Evolutionary conservation across 2,329 filamentous ascomycete species (phyloP), one percentile per base, ranked within the genome.

Genomic region (Fonsecaea erecta): DNA sequence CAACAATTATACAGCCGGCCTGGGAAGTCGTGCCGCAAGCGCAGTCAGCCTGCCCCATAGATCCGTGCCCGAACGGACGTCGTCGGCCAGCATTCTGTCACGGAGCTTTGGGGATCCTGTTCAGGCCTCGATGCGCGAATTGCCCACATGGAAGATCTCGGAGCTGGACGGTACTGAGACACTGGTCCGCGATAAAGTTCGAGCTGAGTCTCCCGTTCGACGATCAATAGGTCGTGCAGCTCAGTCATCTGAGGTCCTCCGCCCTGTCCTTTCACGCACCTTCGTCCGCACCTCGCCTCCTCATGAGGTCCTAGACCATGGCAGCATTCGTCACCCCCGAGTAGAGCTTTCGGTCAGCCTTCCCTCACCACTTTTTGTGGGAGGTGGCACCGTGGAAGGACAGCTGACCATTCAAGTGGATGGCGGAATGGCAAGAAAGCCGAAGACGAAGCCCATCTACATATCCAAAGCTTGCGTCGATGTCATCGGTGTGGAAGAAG

Each of bases 341-440:
- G 74, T 85, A 2, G 76, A 79, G 40, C 74, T 84, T 7, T 82
- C 81, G 16, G 70, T 85, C n/a, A 81, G 82, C 56, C 74, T 83
- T 26, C 80, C 79, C 32, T 81, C 82, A 18, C 78, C 83, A 3
- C 72, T 85, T 8, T 85, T 84, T 64, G 82, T 85, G n/a, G 84
- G 84, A 18, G 83, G 83, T 30, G 82, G 83, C 8, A 84, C 80
- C 11, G 77, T 85, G 14, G 83, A 85, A 74, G 84, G 84, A 21
- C 77, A 78, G 61, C 75, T 83, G 12, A 78, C 79, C 58, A 74
- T 85, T 55, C 77, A 75, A 6, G 75, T 85, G 37, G 81, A 84
- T 60, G 68, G 69, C 60, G 80, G 82, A 67, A 77, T 78, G 54
- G 78, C 82, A 61, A 75, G 78, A 62, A 73, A 68, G 46, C 63